Conservation (phyloP, 805 yeast genomes). For the Cephaloascus albidus region DNA sequence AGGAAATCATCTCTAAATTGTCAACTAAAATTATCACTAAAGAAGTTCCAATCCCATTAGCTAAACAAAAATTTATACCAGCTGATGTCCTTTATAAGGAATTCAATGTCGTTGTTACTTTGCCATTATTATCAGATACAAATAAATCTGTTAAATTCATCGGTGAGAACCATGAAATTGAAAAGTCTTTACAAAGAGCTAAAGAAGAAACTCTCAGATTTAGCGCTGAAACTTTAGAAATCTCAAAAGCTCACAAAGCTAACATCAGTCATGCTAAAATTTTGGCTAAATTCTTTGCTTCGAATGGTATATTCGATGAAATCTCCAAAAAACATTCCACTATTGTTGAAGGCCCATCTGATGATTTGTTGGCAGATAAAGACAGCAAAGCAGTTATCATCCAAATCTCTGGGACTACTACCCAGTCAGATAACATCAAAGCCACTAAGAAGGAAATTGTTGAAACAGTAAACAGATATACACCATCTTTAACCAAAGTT, state of each 20-base stretch:
- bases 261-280: constrained; percentile 67
- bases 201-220: constrained; percentile 49
- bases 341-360: constrained; percentile 28
- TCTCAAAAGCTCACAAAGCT: constrained; percentile 84
- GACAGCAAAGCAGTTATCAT: constrained; percentile 37
- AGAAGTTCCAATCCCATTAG: constrained; percentile 54
- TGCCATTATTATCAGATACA: constrained; percentile 35
- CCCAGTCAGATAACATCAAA: constrained; percentile 41
- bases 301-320: constrained; percentile 35
- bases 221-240: constrained; percentile 62
- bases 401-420: constrained; percentile 45
- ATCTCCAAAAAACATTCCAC: constrained; percentile 27
- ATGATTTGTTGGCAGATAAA: constrained; percentile 26
- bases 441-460: constrained; percentile 66
- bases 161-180: constrained; percentile 49
- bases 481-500: constrained; percentile 54
- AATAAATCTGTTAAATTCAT: constrained; percentile 49
- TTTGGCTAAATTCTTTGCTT: constrained; percentile 57
- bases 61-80: constrained; percentile 63
- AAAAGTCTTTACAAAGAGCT: constrained; percentile 55
- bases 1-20: constrained; percentile 32
- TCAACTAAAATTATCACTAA: constrained; percentile 37
- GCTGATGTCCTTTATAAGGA: constrained; percentile 40
- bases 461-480: constrained; percentile 56
- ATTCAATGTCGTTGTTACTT: constrained; percentile 45